A percentile compares a stretch with the other conserved stretches of the same genome.
Conservation (phyloP, 148 eudicot genomes). For the Euryodendron excelsum region DNA sequence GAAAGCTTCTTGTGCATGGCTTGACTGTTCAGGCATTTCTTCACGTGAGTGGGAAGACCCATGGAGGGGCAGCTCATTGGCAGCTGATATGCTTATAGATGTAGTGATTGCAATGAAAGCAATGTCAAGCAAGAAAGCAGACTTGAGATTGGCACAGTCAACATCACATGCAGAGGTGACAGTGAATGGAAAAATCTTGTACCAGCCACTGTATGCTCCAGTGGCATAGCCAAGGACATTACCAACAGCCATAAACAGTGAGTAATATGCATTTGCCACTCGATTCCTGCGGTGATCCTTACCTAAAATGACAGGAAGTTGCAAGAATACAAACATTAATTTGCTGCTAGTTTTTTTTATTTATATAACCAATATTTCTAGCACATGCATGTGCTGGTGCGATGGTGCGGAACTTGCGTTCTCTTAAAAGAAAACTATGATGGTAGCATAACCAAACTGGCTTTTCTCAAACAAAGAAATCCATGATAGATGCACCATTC, state of each 20-base stretch:
- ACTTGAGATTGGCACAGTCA: slow-evolving; percentile 87
- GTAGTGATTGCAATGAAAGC: slow-evolving; percentile 66
- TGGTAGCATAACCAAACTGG: not conserved
- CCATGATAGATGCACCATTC: not conserved
- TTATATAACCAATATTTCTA: no score
- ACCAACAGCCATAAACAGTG: slow-evolving; percentile 91
- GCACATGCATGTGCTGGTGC: not conserved
- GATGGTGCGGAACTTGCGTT: not conserved
- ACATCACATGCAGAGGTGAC: slow-evolving; percentile 56
- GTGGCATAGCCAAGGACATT: slow-evolving; percentile 92
- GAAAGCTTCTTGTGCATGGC: slow-evolving; percentile 74
- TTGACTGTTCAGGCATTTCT: slow-evolving; percentile 27
- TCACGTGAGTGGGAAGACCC: slow-evolving; percentile 26
- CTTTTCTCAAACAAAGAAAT: not conserved
- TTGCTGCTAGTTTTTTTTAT: not conserved
- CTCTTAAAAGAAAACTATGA: not conserved
- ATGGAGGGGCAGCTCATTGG: slow-evolving; percentile 62
- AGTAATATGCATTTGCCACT: slow-evolving; percentile 94
- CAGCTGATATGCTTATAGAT: slow-evolving; percentile 62
- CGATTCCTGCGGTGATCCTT: slow-evolving; percentile 88
- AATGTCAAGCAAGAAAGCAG: slow-evolving; percentile 69
- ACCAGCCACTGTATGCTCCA: slow-evolving; percentile 83
- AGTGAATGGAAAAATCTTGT: slow-evolving; percentile 67
- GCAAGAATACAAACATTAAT: slow-evolving; percentile 5
- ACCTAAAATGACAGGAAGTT: slow-evolving; percentile 38